Evolutionary conservation across 2,329 filamentous ascomycete species (phyloP), one percentile per base, ranked within the genome.

Genomic region (Xylaria sp.): DNA sequence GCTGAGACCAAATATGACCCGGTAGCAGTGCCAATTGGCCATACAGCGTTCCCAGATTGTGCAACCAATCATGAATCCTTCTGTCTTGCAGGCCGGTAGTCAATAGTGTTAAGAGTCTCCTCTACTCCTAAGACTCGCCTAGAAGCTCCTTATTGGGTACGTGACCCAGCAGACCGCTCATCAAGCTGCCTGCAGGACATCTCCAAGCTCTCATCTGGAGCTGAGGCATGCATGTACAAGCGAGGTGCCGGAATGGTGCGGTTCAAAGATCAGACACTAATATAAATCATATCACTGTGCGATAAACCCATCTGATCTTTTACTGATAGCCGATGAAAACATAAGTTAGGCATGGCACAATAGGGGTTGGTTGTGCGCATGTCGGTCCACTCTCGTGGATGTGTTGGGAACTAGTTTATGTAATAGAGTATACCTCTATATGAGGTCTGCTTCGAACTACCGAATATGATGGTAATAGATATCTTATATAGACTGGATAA

Each of bases 221-320:
- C 62, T 64, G 61, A 64, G 23, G 54, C 54, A 39, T 31, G 54
- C 44, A 58, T 37, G 23, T 10, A 37, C 13, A 37, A 10, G 15
- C 15, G 15, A 55, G 15, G 51, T 28, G 31, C 15, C 6, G 51
- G 55, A 12, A 58, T 28, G 39, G 54, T n/a, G n/a, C n/a, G 34
- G 20, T n/a, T n/a, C n/a, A 28, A 46, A 13, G 41, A 31, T 50
- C 34, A 20, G 57, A 20, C 10, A 15, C 5, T 25, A 58, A 28
- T 25, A 44, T 5, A 25, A 28, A 44, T 15, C 15, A 28, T n/a
- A 18, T 13, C 28, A 18, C 23, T 55, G n/a, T 5, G 5, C 23
- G 37, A 58, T 15, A 28, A 39, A 12, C 12, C 44, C 46, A 58
- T 37, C 28, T 9, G 15, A 23, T 60, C 23, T 58, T 37, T 46